Evolutionary conservation across 2,329 filamentous ascomycete genomes (phyloP), one percentile per base, ranked within the genome.

Genomic region (Aspergillus pseudotamarii): DNA sequence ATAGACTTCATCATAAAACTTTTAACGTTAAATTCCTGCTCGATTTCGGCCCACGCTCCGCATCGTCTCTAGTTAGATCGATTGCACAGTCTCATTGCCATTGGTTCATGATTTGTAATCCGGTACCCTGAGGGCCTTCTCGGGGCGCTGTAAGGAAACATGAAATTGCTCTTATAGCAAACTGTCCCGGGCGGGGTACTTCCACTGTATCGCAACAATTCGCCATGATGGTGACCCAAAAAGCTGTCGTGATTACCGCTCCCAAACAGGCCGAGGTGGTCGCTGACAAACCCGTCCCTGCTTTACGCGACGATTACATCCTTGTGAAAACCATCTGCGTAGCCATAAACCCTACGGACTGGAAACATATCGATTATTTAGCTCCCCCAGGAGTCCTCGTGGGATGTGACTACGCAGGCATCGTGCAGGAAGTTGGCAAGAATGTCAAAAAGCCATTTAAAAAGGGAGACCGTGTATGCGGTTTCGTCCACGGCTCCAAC

Each of bases 341-440:
- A 0, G 85, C 83, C 2, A 70, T 87, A 30, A 87, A 87, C 66
- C 85, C 85, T 1, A 85, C 82, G 0, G 85, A 87, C 72, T 86
- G 83, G 83, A 86, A 85, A 67, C 78, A 83, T 65, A 72, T 84
- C 59, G 74, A 76, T 10, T 64, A 26, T 38, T 60, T 75, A 16
- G 69, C 26, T 26, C 26, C 26, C 26, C 72, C 75, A 1, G 81
- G 81, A 9, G 70, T 76, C 3, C 72, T 83, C 10, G 72, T 81
- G 5, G 86, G 85, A n/a, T 84, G 81, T 65, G 84, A 87, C 68
- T 85, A 81, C 66, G 74, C 83, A 19, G 86, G 86, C 45, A 74
- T 81, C 2, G 82, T 88, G 30, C 81, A 84, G 58, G 79, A 80
- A 26, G 76, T 86, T 28, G 85, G 86, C n/a, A 69, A 74, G 1